Evolutionary conservation across 345 rosid genomes (phyloP), one percentile per base, ranked within the genome.

Genomic region (Geranium rotundifolium): DNA sequence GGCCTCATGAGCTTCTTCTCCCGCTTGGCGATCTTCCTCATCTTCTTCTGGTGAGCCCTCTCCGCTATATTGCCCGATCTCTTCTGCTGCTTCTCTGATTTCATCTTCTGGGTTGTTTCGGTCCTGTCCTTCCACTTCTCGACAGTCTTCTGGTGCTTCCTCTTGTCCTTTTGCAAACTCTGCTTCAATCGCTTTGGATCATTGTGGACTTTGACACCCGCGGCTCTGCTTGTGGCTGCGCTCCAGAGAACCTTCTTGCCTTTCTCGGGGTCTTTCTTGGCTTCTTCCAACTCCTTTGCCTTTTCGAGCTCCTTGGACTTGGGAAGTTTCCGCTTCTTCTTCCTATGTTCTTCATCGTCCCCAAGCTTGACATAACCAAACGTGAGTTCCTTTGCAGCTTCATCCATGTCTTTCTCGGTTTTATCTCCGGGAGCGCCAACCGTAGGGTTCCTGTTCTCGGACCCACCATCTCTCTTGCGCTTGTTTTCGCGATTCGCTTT

Each of bases 1-100:
- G 98, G 93, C 58, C 95, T 76, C 68, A 84, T 29, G 54, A 90
- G 88, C 80, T 89, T 87, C 66, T 87, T 92, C 87, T 92, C 96
- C 62, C 99, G 80, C 73, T 87, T 92, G 0, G 85, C 95, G 18
- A 89, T 87, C 63, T 79, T 71, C 17, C 91, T 72, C 81, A 18
- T 30, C 84, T 89, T 92, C 69, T 89, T 92, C 67, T 87, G 81
- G 17, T 81, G 81, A 65, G 77, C 77, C 75, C 91, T 84, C 30
- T 70, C 87, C 0, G 90, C 78, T 63, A 90, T 85, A 29, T 92
- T 90, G 57, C 76, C 83, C 1, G 91, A 78, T 63, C 97, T 78
- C 71, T 81, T 85, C 49, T 89, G 85, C 63, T 90, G 95, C 74
- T 82, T 93, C 54, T 81, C 96, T 9, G 76, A 74, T 67, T 77